These are phyloP conservation scores for Zygosaccharomyces kombuchaensis DNA, from an alignment of 805 yeast genomes.

Conservation along the genomic window DNA sequence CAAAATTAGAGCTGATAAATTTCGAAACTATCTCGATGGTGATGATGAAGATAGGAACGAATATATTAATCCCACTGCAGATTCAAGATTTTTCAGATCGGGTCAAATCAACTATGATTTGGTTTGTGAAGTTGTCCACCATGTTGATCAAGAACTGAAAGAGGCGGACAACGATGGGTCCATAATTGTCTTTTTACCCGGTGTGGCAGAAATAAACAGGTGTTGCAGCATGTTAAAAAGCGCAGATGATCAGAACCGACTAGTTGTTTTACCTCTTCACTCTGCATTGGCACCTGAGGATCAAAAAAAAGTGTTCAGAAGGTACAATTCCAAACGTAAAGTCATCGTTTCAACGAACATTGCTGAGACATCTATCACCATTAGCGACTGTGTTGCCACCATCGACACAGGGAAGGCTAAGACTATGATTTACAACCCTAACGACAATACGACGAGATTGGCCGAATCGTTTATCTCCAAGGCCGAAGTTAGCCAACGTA, in stretches of 20 bases:
- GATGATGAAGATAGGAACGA: constrained; percentile 35
- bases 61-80: constrained; percentile 52
- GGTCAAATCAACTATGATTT: constrained; percentile 76
- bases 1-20: constrained; percentile 37
- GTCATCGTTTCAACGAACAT: constrained; percentile 87
- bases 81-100: constrained; percentile 56
- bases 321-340: constrained; percentile 60
- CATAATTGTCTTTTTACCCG: constrained; percentile 81
- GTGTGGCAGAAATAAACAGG: constrained; percentile 78
- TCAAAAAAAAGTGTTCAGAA: constrained; percentile 68
- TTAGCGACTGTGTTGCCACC: constrained; percentile 90
- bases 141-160: constrained; percentile 48
- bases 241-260: constrained; percentile 16
- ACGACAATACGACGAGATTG: constrained; percentile 62
- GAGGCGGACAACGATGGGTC: constrained; percentile 54
- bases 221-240: constrained; percentile 38
- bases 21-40: constrained; percentile 17
- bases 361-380: constrained; percentile 96
- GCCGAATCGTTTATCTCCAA: constrained; percentile 82
- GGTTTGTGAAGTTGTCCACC: constrained; percentile 50
- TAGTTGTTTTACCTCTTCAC: constrained; percentile 69
- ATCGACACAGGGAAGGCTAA: constrained; percentile 86
- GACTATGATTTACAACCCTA: constrained; percentile 64
- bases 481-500: constrained; percentile 85
- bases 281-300: constrained; percentile 82